These are phyloP conservation scores for Globisporangium mamillatum DNA, from an alignment of 352 stramenopile species.

Conservation along the genomic window DNA sequence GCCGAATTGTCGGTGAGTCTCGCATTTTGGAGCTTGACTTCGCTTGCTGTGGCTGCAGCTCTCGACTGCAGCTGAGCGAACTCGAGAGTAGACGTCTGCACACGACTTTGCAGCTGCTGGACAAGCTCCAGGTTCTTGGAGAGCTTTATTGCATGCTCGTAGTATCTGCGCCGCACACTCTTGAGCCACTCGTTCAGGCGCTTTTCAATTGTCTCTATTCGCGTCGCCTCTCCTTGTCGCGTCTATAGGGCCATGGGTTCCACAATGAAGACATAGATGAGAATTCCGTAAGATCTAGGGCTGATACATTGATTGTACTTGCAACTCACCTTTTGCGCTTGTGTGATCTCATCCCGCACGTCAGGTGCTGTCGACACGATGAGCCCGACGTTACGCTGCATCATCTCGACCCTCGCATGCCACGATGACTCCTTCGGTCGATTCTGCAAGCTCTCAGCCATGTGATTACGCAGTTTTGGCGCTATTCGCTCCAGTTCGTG, in stretches of 20 bases:
- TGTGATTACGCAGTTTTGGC: slow-evolving; percentile 28
- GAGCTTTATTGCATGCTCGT: slow-evolving; percentile 26
- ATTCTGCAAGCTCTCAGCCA: slow-evolving; percentile 23
- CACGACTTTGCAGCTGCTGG: slow-evolving; percentile 17
- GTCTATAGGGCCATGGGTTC: slow-evolving; percentile 9
- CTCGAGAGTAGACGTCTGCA: slow-evolving; percentile 19
- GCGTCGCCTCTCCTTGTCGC: slow-evolving; percentile 20
- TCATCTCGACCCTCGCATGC: slow-evolving; percentile 26
- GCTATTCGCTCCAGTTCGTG: slow-evolving; percentile 35
- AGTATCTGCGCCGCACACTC: slow-evolving; percentile 24
- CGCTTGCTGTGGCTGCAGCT: slow-evolving; percentile 8
- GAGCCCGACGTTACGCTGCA: slow-evolving; percentile 22
- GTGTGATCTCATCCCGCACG: slow-evolving; percentile 20
- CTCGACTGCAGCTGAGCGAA: slow-evolving; percentile 24
- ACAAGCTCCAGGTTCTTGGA: slow-evolving; percentile 13
- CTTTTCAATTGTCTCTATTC: slow-evolving; percentile 34
- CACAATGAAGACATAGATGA: not conserved
- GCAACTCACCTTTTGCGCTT: slow-evolving; percentile 23
- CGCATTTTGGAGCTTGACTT: slow-evolving; percentile 25
- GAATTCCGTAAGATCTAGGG: not conserved
- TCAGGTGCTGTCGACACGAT: slow-evolving; percentile 19
- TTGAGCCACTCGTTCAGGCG: slow-evolving; percentile 31
- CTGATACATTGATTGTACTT: not conserved
- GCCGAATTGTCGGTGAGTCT: slow-evolving; percentile 34
- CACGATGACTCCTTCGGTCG: slow-evolving; percentile 26